phyloP scores from a whole-genome alignment of 371 early-diverging fungal species.

The Sporodiniella umbellata region DNA sequence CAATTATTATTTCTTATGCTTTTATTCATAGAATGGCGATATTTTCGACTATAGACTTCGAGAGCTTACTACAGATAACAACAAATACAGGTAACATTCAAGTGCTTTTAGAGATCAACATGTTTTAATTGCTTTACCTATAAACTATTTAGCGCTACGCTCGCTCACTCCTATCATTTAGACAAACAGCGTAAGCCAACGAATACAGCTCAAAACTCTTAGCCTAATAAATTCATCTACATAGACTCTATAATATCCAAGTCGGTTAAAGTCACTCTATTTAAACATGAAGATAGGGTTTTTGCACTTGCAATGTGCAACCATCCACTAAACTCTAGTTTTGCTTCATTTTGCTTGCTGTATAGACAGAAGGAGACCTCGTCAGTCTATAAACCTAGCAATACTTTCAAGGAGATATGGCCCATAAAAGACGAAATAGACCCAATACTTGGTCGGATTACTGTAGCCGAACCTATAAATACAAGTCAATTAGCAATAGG shows the following conservation, averaged over 20 bases:
- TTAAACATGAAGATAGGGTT: not conserved
- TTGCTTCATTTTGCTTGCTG: conserved; percentile 9
- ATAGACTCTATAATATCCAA: not conserved
- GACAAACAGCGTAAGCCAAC: conserved; percentile 15
- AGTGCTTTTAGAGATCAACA: too few species aligned
- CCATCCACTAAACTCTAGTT: conserved; percentile 18
- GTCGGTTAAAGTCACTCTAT: conserved; percentile 1
- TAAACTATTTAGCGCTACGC: conserved; percentile 14
- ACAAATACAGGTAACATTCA: conserved; percentile 10
- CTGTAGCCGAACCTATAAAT: conserved; percentile 47
- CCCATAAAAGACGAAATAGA: conserved; percentile 24
- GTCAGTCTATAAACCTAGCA: not conserved
- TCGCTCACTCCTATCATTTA: conserved; percentile 21
- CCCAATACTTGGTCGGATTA: conserved; percentile 35
- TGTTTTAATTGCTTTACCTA: too few species aligned
- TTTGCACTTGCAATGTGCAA: conserved; percentile 22
- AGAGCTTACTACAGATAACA: conserved; percentile 13
- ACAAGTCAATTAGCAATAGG: conserved; percentile 56
- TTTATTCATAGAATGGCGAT: conserved; percentile 27
- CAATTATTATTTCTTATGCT: not conserved
- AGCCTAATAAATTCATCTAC: too few species aligned
- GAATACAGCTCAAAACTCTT: too few species aligned
- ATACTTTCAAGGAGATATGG: conserved; percentile 29
- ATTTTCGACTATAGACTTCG: conserved; percentile 27
- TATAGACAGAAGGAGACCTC: not conserved